A percentile compares a stretch with the other conserved stretches of the same genome.
Evolutionary conservation across 2,329 filamentous ascomycete species (phyloP).

Genomic region (Colletotrichum simmondsii): DNA sequence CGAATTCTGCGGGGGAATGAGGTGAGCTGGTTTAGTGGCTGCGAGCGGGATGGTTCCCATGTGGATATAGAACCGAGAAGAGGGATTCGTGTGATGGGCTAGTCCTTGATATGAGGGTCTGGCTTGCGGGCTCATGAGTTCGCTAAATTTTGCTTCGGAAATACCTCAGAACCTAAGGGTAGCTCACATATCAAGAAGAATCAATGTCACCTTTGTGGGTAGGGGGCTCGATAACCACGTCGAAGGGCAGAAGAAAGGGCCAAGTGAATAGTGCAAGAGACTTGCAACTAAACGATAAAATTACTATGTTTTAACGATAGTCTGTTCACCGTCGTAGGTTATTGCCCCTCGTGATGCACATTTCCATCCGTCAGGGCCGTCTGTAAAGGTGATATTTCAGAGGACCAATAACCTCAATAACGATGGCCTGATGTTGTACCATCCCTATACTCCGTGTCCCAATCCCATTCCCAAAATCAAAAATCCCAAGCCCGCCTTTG

Average conservation of each 20-base stretch:
- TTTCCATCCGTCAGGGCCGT: constrained; percentile 7
- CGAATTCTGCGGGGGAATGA: too few relatives aligned
- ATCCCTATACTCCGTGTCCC: background rate
- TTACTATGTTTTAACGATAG: constrained; percentile 32
- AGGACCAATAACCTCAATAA: background rate
- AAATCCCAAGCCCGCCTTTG: background rate
- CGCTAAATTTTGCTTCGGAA: too few relatives aligned
- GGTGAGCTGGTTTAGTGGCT: too few relatives aligned
- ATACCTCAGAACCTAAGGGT: too few relatives aligned
- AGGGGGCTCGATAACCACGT: background rate
- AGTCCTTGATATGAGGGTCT: too few relatives aligned
- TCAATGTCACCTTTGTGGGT: background rate
- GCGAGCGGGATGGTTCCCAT: too few relatives aligned
- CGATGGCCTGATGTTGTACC: background rate
- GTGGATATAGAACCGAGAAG: background rate
- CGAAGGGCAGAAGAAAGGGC: background rate
- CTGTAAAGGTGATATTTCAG: background rate
- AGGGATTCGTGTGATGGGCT: too few relatives aligned
- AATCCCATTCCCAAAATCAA: background rate
- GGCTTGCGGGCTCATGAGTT: too few relatives aligned
- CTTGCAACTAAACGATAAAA: constrained; percentile 15
- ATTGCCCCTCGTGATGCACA: background rate
- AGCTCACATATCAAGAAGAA: background rate
- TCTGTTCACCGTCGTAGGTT: constrained; percentile 4
- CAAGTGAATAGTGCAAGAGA: background rate